These are phyloP conservation scores for Coemansia sp. DNA, from an alignment of 192 early-diverging fungal genomes.

Conservation along the genomic window DNA sequence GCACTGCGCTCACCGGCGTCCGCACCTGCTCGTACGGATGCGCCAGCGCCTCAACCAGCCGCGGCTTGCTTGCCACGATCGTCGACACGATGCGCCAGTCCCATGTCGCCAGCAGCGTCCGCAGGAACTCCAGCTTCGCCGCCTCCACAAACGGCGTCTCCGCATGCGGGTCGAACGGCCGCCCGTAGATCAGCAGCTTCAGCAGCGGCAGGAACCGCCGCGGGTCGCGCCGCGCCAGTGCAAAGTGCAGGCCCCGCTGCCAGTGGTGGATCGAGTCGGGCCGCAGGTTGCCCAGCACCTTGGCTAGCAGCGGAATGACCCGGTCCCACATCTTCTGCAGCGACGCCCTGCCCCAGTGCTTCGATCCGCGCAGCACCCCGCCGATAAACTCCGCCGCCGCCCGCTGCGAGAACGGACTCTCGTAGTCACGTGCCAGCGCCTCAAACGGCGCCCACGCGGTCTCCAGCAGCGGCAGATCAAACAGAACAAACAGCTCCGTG, in stretches of 20 bases:
- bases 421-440: slow-evolving; percentile 51
- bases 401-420: slow-evolving; percentile 78
- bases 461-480: slow-evolving; percentile 62
- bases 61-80: slow-evolving; percentile 29
- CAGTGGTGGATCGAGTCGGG: slow-evolving; percentile 78
- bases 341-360: slow-evolving; percentile 71
- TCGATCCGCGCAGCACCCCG: slow-evolving; percentile 83
- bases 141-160: slow-evolving; percentile 85
- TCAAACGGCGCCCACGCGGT: slow-evolving; percentile 59
- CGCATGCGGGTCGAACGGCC: slow-evolving; percentile 67
- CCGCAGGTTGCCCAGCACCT: slow-evolving; percentile 64
- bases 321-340: slow-evolving; percentile 65
- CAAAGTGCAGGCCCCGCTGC: slow-evolving; percentile 68
- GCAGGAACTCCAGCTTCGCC: slow-evolving; percentile 72
- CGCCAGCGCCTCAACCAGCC: slow-evolving; percentile 53
- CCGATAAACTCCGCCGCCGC: slow-evolving; percentile 77
- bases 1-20: slow-evolving; percentile 69
- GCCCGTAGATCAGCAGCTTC: slow-evolving; percentile 60
- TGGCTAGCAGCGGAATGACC: slow-evolving; percentile 63
- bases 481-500: slow-evolving; percentile 69
- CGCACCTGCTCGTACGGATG: slow-evolving; percentile 93
- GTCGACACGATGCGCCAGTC: slow-evolving; percentile 70
- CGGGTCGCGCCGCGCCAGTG: slow-evolving; percentile 70
- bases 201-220: slow-evolving; percentile 77
- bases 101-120: slow-evolving; percentile 61